A percentile compares a stretch with the other conserved stretches of the same genome.
phyloP scores from a whole-genome alignment of 208 protist species.

The Crithidia sp. region DNA sequence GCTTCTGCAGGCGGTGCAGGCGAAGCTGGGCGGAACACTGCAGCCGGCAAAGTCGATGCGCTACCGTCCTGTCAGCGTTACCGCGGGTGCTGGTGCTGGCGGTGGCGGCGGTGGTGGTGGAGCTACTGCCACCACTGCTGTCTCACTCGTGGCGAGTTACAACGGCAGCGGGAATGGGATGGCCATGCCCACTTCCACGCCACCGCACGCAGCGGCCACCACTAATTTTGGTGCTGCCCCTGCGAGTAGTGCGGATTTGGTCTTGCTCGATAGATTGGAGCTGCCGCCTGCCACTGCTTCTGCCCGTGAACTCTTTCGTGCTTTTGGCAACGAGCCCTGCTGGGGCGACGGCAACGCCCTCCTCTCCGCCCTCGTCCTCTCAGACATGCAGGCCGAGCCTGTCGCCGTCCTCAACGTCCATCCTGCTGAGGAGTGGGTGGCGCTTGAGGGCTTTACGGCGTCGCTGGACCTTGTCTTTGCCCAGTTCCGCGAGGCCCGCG shows the following conservation, averaged over 20 bases:
- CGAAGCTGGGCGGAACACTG: conserved; percentile 64
- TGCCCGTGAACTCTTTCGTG: conserved; percentile 11
- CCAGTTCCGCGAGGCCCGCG: conserved; percentile 72
- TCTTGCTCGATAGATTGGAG: conserved; percentile 21
- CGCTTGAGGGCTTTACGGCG: conserved; percentile 77
- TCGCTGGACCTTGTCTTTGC: conserved; percentile 65
- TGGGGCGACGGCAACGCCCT: conserved; percentile 24
- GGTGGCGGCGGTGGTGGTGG: not conserved
- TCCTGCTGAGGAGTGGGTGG: conserved; percentile 79
- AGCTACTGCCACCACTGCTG: not conserved
- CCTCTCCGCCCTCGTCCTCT: conserved; percentile 37
- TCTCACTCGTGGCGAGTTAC: not conserved
- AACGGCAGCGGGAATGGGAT: too few species aligned
- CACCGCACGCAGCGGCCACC: not conserved
- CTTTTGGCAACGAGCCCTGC: conserved; percentile 30
- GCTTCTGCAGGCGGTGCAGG: conserved; percentile 67
- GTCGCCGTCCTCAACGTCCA: conserved; percentile 59
- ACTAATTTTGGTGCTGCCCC: not conserved
- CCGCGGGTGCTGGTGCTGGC: not conserved
- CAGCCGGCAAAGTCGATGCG: conserved; percentile 20
- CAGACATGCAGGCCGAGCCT: conserved; percentile 80
- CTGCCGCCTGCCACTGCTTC: conserved; percentile 16
- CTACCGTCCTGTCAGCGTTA: not conserved
- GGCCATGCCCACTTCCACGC: too few species aligned
- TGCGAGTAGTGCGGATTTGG: conserved; percentile 7